These are phyloP conservation scores for Diaporthe caulivora DNA, from an alignment of 2,329 filamentous ascomycete species.

Conservation along the genomic window DNA sequence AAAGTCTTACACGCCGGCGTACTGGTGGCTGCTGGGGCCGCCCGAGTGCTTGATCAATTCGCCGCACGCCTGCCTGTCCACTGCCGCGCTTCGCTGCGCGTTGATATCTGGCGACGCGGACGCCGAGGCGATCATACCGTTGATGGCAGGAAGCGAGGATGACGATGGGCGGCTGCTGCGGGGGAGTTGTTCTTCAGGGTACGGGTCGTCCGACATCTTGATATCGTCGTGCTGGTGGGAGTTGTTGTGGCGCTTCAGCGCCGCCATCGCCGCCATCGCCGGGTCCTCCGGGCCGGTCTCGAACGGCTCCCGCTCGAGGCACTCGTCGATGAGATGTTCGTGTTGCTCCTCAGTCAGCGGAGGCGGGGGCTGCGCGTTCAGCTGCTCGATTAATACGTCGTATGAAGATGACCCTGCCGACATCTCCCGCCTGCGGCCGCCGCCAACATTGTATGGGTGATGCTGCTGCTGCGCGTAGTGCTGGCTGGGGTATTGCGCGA, in stretches of 20 bases:
- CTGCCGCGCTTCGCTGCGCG: slow-evolving; percentile 49
- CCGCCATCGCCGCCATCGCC: slow-evolving; percentile 7
- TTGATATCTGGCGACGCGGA: slow-evolving; percentile 38
- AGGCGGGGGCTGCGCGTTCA: slow-evolving; percentile 30
- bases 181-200: slow-evolving; percentile 42
- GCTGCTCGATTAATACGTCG: slow-evolving; percentile 33
- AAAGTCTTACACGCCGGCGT: not conserved
- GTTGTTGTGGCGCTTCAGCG: slow-evolving; percentile 29
- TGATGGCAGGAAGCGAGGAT: slow-evolving; percentile 39
- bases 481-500: slow-evolving; percentile 9
- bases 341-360: slow-evolving; percentile 37
- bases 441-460: not conserved
- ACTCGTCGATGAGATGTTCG: slow-evolving; percentile 41
- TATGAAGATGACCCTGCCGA: slow-evolving; percentile 16
- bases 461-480: slow-evolving; percentile 25
- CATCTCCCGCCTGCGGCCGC: slow-evolving; percentile 12
- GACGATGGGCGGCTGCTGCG: slow-evolving; percentile 40
- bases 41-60: slow-evolving; percentile 47
- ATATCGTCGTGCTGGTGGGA: slow-evolving; percentile 35
- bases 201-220: slow-evolving; percentile 37
- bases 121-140: slow-evolving; percentile 39
- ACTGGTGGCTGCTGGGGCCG: slow-evolving; percentile 26
- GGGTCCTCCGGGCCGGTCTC: slow-evolving; percentile 22
- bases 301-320: slow-evolving; percentile 37
- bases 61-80: slow-evolving; percentile 54